Evolutionary conservation across 2,329 filamentous ascomycete species (phyloP).

Genomic region (Neofusicoccum laricinum): DNA sequence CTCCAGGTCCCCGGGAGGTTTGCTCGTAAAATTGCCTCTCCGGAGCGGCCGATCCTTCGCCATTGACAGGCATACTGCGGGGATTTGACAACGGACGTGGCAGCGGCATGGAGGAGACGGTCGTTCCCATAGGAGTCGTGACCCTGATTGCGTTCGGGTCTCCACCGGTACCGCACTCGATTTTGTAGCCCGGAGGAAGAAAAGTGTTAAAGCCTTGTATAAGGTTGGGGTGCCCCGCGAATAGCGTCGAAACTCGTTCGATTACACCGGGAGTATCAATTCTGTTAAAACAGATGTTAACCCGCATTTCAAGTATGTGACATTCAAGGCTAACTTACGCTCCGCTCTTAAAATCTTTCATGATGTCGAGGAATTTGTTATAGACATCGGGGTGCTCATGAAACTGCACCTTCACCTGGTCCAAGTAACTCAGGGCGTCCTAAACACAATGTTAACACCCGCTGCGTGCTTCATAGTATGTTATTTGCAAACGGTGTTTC

Average conservation of each 20-base stretch:
- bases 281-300: constrained; percentile 35
- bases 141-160: constrained; percentile 96
- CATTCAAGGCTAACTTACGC: constrained; percentile 57
- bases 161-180: constrained; percentile 90
- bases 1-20: constrained; percentile 22
- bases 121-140: constrained; percentile 96
- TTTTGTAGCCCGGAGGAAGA: constrained; percentile 89
- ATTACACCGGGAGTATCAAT: constrained; percentile 98
- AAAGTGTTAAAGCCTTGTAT: constrained; percentile 99
- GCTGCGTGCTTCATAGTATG: constrained; percentile 13
- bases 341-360: constrained; percentile 99
- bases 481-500: background rate
- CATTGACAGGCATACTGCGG: constrained; percentile 52
- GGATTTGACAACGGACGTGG: constrained; percentile 46
- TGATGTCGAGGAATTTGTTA: constrained; percentile 94
- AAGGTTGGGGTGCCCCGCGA: constrained; percentile 89
- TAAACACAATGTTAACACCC: constrained; percentile 24
- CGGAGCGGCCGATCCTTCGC: constrained; percentile 48
- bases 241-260: constrained; percentile 90
- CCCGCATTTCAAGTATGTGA: background rate
- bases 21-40: constrained; percentile 37
- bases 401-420: constrained; percentile 98
- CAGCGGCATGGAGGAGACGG: constrained; percentile 76
- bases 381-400: constrained; percentile 96
- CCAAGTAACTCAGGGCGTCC: constrained; percentile 90